Evolutionary conservation across 208 protist genomes (phyloP).

Genomic region (Herpetomonas samuelpessoai): DNA sequence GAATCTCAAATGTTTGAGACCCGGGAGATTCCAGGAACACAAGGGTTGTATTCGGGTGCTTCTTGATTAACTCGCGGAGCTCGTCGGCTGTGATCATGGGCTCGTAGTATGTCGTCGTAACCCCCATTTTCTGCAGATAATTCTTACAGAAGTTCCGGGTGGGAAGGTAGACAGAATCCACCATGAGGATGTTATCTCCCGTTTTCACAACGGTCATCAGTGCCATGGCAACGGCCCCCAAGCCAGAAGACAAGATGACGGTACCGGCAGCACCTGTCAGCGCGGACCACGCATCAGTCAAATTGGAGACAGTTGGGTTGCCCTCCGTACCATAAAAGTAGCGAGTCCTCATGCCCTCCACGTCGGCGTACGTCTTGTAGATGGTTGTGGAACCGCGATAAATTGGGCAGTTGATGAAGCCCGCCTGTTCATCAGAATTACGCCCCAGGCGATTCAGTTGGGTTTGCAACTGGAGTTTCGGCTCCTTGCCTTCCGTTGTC

Average conservation of each 20-base stretch:
- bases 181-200: slow-evolving; percentile 25
- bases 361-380: slow-evolving; percentile 20
- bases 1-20: slow-evolving; percentile 29
- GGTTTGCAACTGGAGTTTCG: slow-evolving; percentile 12
- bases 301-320: slow-evolving; percentile 21
- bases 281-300: slow-evolving; percentile 24
- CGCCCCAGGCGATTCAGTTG: slow-evolving; percentile 17
- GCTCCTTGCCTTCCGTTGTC: background rate
- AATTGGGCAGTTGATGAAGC: slow-evolving; percentile 24
- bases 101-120: slow-evolving; percentile 29
- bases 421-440: slow-evolving; percentile 14
- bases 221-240: slow-evolving; percentile 20
- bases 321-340: slow-evolving; percentile 24
- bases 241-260: slow-evolving; percentile 21
- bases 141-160: slow-evolving; percentile 24
- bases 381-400: slow-evolving; percentile 28
- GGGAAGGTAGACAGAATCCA: slow-evolving; percentile 24
- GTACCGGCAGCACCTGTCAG: slow-evolving; percentile 28
- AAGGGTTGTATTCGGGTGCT: slow-evolving; percentile 21
- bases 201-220: slow-evolving; percentile 21
- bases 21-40: slow-evolving; percentile 29
- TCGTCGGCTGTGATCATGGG: slow-evolving; percentile 23
- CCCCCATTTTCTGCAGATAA: slow-evolving; percentile 21
- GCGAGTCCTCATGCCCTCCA: slow-evolving; percentile 1
- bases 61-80: slow-evolving; percentile 23